Conservation (phyloP, 441 rosid species). For the Viola pubescens region DNA sequence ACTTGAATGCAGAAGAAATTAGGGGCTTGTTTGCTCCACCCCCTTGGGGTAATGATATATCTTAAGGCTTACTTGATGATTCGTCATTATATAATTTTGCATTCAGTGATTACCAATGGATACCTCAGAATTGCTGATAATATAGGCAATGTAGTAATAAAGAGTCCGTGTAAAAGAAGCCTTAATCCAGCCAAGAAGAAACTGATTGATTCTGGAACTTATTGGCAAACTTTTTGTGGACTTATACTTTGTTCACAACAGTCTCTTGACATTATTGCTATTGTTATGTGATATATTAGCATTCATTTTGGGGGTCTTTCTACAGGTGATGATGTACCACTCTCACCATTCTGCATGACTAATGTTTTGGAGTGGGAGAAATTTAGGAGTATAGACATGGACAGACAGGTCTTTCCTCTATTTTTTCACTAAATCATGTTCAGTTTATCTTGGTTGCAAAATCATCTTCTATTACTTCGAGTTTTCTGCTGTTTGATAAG, state of each 20-base stretch:
- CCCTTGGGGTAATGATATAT: slow-evolving; percentile 63
- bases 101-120: neutral
- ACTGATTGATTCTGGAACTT: too few species aligned
- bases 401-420: slow-evolving; percentile 59
- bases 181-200: too few species aligned
- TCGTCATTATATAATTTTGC: neutral
- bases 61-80: neutral
- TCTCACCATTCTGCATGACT: slow-evolving; percentile 70
- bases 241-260: neutral
- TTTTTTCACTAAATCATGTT: slow-evolving; percentile 13
- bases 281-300: neutral
- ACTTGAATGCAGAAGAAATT: slow-evolving; percentile 69
- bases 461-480: neutral
- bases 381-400: slow-evolving; percentile 86
- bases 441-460: slow-evolving; percentile 2
- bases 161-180: too few species aligned
- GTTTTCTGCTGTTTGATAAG: neutral
- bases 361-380: slow-evolving; percentile 79
- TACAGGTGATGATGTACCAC: slow-evolving; percentile 80
- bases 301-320: slow-evolving; percentile 20
- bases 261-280: neutral
- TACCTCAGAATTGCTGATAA: neutral
- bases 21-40: slow-evolving; percentile 96
- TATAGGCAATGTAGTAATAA: too few species aligned
- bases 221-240: too few species aligned